A percentile compares a stretch with the other conserved stretches of the same genome.
These are phyloP conservation scores for Dunaliella primolecta DNA, from an alignment of 139 green algal genomes.

Conservation along the genomic window DNA sequence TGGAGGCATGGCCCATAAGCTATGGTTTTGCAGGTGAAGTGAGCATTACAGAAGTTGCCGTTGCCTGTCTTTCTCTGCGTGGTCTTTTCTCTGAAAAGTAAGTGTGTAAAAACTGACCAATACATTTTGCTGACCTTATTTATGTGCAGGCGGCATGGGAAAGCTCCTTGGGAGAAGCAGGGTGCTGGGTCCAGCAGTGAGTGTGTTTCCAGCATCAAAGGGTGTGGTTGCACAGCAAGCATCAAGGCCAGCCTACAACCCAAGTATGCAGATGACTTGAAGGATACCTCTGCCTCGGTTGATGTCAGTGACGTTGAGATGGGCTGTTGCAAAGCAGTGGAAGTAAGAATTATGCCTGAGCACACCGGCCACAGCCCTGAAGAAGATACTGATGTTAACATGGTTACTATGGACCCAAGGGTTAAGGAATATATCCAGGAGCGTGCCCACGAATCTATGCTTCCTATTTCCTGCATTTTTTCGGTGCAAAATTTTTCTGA, in stretches of 20 bases:
- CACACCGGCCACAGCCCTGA: neutral
- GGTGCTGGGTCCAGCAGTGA: neutral
- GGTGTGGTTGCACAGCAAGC: neutral
- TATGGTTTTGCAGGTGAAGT: no score
- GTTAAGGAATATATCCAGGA: neutral
- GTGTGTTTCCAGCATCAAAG: neutral
- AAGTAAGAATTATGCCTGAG: neutral
- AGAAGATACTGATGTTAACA: neutral
- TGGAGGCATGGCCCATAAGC: no score
- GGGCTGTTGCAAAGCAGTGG: neutral
- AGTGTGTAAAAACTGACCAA: no score
- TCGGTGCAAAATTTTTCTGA: neutral
- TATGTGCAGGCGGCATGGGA: neutral
- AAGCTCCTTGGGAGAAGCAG: neutral
- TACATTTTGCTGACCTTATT: slow-evolving; percentile 10
- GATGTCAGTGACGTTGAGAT: neutral
- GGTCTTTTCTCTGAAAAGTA: no score
- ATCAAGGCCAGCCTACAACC: neutral
- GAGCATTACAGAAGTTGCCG: no score
- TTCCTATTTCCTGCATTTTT: neutral
- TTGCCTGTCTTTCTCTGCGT: no score
- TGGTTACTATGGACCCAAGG: neutral
- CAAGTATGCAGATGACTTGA: neutral
- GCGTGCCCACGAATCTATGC: neutral
- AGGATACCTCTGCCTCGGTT: neutral